Conservation (phyloP, 148 eudicot genomes). For the Heliosperma pusillum region DNA sequence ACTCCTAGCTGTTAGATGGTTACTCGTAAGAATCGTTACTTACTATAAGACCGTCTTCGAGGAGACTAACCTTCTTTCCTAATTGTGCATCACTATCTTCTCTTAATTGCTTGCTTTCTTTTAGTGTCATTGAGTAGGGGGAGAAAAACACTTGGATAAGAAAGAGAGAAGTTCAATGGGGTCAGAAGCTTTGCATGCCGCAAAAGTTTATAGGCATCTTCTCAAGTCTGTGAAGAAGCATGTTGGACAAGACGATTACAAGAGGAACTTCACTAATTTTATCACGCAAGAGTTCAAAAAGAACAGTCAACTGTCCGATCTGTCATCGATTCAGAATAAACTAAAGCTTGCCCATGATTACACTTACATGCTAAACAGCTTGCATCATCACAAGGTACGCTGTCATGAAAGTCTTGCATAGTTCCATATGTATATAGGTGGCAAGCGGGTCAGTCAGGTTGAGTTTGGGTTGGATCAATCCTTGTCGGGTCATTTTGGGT, state of each 20-base stretch:
- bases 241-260: constrained; percentile 59
- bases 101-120: neutral
- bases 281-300: constrained; percentile 60
- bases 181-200: constrained; percentile 49
- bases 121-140: constrained; percentile 6
- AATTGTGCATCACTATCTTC: neutral
- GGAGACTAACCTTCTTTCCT: no score
- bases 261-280: constrained; percentile 57
- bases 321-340: constrained; percentile 42
- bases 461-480: no score
- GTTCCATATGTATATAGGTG: no score
- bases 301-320: constrained; percentile 33
- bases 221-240: constrained; percentile 75
- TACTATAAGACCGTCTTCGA: no score
- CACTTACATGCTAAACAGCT: constrained; percentile 61
- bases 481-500: no score
- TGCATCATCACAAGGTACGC: constrained; percentile 24
- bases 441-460: no score
- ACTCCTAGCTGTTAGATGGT: no score
- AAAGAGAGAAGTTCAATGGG: constrained; percentile 42
- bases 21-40: no score
- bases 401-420: neutral
- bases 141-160: neutral
- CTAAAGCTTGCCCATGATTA: constrained; percentile 76
- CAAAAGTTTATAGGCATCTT: constrained; percentile 57